Base-by-base conservation (phyloP, 495 filamentous ascomycete species). In the Penicillium arizonense region DNA sequence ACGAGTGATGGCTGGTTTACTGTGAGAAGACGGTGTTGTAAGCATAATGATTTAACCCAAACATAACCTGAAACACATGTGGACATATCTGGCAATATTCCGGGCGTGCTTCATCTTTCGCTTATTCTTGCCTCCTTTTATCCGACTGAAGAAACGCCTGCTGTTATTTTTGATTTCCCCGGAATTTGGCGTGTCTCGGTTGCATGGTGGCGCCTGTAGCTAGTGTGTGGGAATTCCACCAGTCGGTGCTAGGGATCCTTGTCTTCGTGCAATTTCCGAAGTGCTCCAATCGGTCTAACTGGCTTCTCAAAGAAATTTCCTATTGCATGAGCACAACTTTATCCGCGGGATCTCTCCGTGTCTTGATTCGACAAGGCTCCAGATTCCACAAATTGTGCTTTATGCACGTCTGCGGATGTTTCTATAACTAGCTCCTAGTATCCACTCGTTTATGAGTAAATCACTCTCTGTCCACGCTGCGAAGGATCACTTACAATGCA, bases 1-100 rank as follows among this genome's bases (percentile, higher is more conserved):
- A 2, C 61, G 59, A 30, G 63, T 74, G 3, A 74, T 76, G 72
- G 72, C 69, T 34, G 73, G 69, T 21, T 40, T 76, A 20, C 46
- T 76, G n/a, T 73, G 42, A 67, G 28, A 30, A 8, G 28, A 9
- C 1, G 28, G 28, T 5, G 28, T 8, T 30, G 28, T 30, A 30
- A 9, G 28, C 28, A 30, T 7, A 8, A 30, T 10, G 2, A 30
- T 30, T 10, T 30, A 30, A 30, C 0, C 0, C 28, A 30, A 30
- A 30, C 28, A 30, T 30, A 4, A 30, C 28, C 28, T 30, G 28
- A 30, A 30, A 30, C 28, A 7, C 28, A 10, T 4, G 6, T 30
- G 28, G 8, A 10, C 28, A 30, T 30, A 30, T 30, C 9, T 6
- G 28, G 28, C 28, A 30, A 30, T 30, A 30, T 9, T 30, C 6